Evolutionary conservation across 169 alveolate genomes (phyloP), one percentile per base, ranked within the genome.

Genomic region (Toxoplasma gondii): DNA sequence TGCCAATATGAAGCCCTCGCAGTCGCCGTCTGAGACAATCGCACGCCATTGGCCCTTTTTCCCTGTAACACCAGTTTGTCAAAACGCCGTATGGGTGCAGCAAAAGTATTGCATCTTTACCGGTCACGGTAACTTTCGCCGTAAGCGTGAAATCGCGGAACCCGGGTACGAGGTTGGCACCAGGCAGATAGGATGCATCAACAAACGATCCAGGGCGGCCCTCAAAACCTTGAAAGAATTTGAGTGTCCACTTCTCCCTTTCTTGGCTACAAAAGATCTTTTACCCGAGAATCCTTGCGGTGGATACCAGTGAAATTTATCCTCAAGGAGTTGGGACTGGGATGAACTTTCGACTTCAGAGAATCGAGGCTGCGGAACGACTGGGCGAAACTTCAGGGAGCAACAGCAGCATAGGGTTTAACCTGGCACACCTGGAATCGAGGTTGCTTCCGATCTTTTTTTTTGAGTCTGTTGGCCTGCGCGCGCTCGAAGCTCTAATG

Each of bases 1-100:
- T 12, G 97, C 96, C 36, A 97, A 93, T 44, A 97, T 93, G 58
- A 97, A 94, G 19, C 98, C 98, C 34, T 97, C 98, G 94, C 98
- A 97, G 93, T 95, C 93, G 87, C 98, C 94, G 94, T 96, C 95
- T 88, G 97, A 92, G 45, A 96, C 82, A 19, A 96, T 43, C 91
- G 97, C 94, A 41, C 97, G 93, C 97, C 97, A 93, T 44, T 74
- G 93, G 12, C 94, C 93, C 24, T 88, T 88, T 54, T 93, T 82
- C 45, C 94, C 94, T 90, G 64, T 82, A 82, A 41, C 41, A 5
- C 27, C 0, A 31, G 0, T 81, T n/a, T 24, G 88, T 81, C 36
- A 36, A 24, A 49, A 49, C 58, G 27, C 58, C 12, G 1, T 9
- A 49, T 49, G 58, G 16, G 43, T 81, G 88, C 84, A 27, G 45